Evolutionary conservation across 148 eudicot species (phyloP), one percentile per base, ranked within the genome.

Genomic region (Persicaria tinctoria): DNA sequence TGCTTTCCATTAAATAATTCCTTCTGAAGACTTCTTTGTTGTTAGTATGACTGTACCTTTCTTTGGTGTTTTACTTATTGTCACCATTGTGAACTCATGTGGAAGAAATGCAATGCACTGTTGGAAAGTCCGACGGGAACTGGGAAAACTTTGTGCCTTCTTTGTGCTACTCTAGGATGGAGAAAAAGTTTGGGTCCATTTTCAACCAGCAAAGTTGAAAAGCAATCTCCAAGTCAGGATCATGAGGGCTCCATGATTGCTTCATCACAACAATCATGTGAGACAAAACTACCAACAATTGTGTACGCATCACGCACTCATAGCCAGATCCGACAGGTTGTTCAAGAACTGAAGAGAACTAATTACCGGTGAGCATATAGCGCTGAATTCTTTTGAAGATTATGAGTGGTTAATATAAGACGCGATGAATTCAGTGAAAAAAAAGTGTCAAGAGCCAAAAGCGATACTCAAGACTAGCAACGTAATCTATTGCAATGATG

Each of bases 111-210:
- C 76, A 92, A 95, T 82, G 97, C 97, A 17, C 73, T 95, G 68
- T 76, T 95, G 86, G 99, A 95, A 85, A 95, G 99, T 77, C 99
- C 99, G 12, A 95, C 99, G 56, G 99, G 99, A 74, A 95, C 99
- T 7, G 99, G 99, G 44, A 95, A 95, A 75, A 95, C 99, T 27
- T 79, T 95, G 87, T 95, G 97, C 82, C 97, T 95, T 79, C 88
- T 95, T 57, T 95, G 99, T 79, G 96, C 99, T 79, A 92, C 97
- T 59, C 83, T 95, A 83, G 99, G 94, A 60, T 95, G 94, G 88
- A 86, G 97, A 84, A 89, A 80, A 84, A 92, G 89, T 80, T 82
- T 95, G 84, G 99, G 99, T 59, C 84, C 76, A 47, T 95, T 92
- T 73, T 79, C 91, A 4, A 87, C 84, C 12, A 76, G 89, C 23